Conservation (phyloP, 306 rosid species). For the Ochetophila trinervis region DNA sequence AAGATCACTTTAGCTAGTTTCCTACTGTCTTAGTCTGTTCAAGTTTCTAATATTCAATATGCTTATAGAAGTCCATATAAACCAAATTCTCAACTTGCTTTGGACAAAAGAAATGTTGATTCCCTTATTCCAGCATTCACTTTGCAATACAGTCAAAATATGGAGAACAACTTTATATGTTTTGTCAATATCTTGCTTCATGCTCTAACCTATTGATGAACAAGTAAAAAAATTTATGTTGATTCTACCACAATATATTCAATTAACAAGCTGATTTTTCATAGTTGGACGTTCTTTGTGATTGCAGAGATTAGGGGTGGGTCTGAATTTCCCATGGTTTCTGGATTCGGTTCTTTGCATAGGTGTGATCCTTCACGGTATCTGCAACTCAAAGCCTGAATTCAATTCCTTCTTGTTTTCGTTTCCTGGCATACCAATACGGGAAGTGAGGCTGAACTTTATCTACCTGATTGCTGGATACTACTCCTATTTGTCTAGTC, state of each 20-base stretch:
- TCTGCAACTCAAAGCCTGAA: slow-evolving; percentile 67
- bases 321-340: slow-evolving; percentile 71
- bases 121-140: no score
- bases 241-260: background rate
- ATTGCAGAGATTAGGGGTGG: slow-evolving; percentile 76
- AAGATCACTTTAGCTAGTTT: no score
- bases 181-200: background rate
- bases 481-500: slow-evolving; percentile 63
- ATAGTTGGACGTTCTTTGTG: slow-evolving; percentile 10
- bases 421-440: slow-evolving; percentile 38
- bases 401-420: slow-evolving; percentile 58
- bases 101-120: no score
- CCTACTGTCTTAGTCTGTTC: no score
- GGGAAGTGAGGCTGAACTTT: slow-evolving; percentile 49
- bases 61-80: no score
- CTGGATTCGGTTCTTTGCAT: slow-evolving; percentile 76
- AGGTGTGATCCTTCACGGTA: slow-evolving; percentile 84
- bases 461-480: slow-evolving; percentile 76
- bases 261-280: slow-evolving; percentile 13
- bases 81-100: no score
- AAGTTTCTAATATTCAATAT: no score
- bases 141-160: no score
- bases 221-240: background rate
- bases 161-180: no score
- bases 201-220: background rate